Evolutionary conservation across 2,329 filamentous ascomycete species (phyloP).

Genomic region (Ophiosphaerella herpotricha): DNA sequence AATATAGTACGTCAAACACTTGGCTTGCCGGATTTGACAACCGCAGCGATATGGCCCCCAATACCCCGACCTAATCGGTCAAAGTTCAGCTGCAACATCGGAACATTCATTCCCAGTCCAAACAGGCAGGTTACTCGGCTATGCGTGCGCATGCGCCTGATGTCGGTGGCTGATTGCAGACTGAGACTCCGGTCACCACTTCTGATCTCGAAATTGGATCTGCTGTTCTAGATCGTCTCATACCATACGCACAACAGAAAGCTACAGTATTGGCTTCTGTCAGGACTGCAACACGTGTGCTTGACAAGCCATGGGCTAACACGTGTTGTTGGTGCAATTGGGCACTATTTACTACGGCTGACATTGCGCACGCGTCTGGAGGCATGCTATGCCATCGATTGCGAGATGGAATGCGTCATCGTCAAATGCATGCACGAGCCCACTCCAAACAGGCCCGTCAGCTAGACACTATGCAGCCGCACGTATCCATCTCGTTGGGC

Average conservation of each 20-base stretch:
- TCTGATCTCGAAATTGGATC: not conserved
- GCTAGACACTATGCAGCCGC: too few relatives aligned
- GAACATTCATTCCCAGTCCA: not conserved
- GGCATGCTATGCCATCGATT: not conserved
- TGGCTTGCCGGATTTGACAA: constrained; percentile 5
- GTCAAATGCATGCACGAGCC: not conserved
- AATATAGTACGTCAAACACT: not conserved
- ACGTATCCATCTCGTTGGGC: too few relatives aligned
- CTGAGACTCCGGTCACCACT: constrained; percentile 1
- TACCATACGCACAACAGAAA: not conserved
- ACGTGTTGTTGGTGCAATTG: constrained; percentile 15
- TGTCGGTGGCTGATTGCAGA: constrained; percentile 2
- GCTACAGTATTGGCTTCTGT: not conserved
- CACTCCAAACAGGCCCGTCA: not conserved
- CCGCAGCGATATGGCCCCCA: constrained; percentile 2
- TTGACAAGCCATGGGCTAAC: constrained; percentile 17
- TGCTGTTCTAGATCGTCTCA: not conserved
- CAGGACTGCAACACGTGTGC: not conserved
- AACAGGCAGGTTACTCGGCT: constrained; percentile 7
- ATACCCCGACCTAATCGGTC: not conserved
- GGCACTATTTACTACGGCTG: not conserved
- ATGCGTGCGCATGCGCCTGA: not conserved
- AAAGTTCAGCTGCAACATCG: not conserved
- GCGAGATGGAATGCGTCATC: not conserved
- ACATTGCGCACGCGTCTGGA: not conserved